Base-by-base conservation (phyloP, 345 rosid genomes). In the Populus euphratica region DNA sequence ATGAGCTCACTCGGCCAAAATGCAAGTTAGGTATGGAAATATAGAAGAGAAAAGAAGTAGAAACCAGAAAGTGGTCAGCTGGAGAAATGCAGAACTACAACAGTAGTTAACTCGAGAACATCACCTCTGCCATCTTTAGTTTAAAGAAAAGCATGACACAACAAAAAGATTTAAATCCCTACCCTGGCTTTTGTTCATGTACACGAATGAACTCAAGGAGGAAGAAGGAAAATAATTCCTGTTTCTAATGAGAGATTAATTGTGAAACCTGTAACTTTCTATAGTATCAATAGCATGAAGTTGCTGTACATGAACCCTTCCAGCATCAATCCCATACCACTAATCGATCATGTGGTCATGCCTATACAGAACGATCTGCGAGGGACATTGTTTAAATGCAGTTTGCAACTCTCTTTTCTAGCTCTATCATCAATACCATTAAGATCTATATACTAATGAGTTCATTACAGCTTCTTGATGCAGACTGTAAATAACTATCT, bases 261-360 rank as follows among this genome's bases (percentile, higher is more conserved):
- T 33, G 69, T 67, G 73, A 74, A 71, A 65, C 39, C 67, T 66
- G 52, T 66, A 59, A 18, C 69, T 29, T 68, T 76, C 70, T 73
- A 16, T 11, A 44, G 56, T 47, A 69, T 69, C 50, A 82, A 70
- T 65, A 50, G 27, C 59, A 27, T 63, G 43, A 67, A 43, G 52
- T 29, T 59, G 44, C 73, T 43, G 61, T 23, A 65, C 20, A 39
- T 59, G 44, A 74, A 64, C 76, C 43, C 33, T 44, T 39, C 54
- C 13, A 39, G 71, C 27, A 21, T 47, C 20, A 36, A 38, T 54
- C 52, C 18, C 68, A 8, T 50, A 17, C 27, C 38, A 72, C 73
- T 64, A 43, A 17, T n/a, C 4, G 0, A 14, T 43, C n/a, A 31
- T 36, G 38, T 25, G 67, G 66, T 49, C 73, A 66, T 47, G 20